Evolutionary conservation across 208 protist genomes (phyloP).

Genomic region (Acanthamoeba triangularis): DNA sequence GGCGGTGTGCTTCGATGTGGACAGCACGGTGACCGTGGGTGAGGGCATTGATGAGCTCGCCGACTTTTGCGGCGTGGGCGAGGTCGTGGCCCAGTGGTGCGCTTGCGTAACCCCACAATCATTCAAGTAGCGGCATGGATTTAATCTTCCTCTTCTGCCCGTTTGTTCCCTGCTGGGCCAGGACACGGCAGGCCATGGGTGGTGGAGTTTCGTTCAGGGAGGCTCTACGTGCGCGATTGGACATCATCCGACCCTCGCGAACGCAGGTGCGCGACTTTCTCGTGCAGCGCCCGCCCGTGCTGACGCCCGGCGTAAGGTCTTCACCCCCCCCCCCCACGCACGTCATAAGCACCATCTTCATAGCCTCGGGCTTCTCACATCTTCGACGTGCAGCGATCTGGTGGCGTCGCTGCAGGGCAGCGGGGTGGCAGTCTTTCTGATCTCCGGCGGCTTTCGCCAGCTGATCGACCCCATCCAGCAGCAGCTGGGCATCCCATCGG

Average conservation of each 20-base stretch:
- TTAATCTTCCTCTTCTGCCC: background rate
- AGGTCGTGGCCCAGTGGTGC: constrained; percentile 27
- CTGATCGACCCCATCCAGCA: constrained; percentile 25
- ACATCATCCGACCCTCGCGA: constrained; percentile 41
- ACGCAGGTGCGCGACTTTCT: background rate
- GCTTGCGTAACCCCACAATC: background rate
- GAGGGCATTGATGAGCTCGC: constrained; percentile 60
- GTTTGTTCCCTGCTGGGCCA: background rate
- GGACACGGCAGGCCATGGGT: constrained; percentile 54
- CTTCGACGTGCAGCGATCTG: background rate
- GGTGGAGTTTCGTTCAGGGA: constrained; percentile 33
- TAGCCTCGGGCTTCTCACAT: background rate
- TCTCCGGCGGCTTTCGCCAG: constrained; percentile 28
- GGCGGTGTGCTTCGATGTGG: constrained; percentile 55
- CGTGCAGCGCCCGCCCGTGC: background rate
- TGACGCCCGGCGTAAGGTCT: constrained; percentile 37
- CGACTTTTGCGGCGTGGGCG: constrained; percentile 33
- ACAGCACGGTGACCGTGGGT: constrained; percentile 37
- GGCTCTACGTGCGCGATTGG: constrained; percentile 16
- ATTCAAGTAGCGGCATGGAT: background rate
- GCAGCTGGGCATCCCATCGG: background rate
- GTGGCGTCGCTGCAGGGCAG: background rate
- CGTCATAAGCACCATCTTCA: background rate
- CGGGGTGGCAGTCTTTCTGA: constrained; percentile 14
- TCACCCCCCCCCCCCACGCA: background rate